Evolutionary conservation across 2,329 filamentous ascomycete genomes (phyloP).

Genomic region (Beauveria bassiana): DNA sequence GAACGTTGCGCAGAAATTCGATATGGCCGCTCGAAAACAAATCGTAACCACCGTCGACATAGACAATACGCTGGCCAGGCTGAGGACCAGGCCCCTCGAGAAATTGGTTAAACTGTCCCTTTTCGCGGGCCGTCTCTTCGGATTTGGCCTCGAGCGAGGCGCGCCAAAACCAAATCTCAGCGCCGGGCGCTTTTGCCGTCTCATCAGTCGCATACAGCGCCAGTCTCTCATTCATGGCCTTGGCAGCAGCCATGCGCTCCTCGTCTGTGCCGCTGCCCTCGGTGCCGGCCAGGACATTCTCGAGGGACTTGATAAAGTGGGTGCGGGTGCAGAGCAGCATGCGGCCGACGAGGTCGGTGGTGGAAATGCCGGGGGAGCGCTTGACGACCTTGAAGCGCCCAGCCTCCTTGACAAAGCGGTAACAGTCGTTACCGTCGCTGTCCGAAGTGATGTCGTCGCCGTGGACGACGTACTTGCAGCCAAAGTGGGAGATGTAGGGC

Average conservation of each 20-base stretch:
- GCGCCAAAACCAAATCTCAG: conserved; percentile 80
- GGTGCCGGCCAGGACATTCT: conserved; percentile 57
- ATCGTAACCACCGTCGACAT: conserved; percentile 95
- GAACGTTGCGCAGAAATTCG: conserved; percentile 78
- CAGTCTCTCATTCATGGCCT: conserved; percentile 69
- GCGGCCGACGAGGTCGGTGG: conserved; percentile 93
- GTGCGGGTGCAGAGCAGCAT: conserved; percentile 95
- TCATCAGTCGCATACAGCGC: conserved; percentile 82
- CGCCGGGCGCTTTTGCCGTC: conserved; percentile 68
- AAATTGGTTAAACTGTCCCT: conserved; percentile 58
- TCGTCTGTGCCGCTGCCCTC: conserved; percentile 64
- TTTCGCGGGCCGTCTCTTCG: conserved; percentile 38
- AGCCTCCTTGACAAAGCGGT: conserved; percentile 92
- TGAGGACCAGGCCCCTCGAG: conserved; percentile 64
- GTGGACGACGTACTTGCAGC: conserved; percentile 92
- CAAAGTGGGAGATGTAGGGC: conserved; percentile 90
- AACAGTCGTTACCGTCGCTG: conserved; percentile 88
- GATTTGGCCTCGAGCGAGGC: conserved; percentile 42
- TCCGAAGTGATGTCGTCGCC: conserved; percentile 97
- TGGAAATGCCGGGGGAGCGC: conserved; percentile 91
- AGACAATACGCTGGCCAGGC: conserved; percentile 77
- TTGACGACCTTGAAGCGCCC: conserved; percentile 95
- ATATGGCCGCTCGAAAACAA: conserved; percentile 96
- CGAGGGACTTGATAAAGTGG: conserved; percentile 82
- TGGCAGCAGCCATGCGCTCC: conserved; percentile 56